A percentile compares a stretch with the other conserved stretches of the same genome.
Conservation (phyloP, 208 protist genomes). For the Leishmania major region DNA sequence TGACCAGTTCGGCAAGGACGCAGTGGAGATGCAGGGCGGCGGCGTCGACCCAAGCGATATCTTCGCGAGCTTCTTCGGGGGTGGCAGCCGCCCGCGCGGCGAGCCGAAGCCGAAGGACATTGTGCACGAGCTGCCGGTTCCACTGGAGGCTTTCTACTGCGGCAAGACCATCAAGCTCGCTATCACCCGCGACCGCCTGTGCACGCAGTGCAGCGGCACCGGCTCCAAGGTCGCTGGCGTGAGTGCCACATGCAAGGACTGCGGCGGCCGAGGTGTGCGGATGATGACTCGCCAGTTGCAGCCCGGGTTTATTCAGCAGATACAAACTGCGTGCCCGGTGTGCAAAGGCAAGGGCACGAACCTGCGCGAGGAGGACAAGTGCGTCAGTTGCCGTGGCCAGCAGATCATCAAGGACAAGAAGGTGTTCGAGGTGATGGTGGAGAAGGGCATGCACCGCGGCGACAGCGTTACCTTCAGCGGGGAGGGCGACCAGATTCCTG, state of each 20-base stretch:
- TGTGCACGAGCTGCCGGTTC: slow-evolving; percentile 92
- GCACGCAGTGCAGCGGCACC: slow-evolving; percentile 83
- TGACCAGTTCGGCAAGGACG: slow-evolving; percentile 98
- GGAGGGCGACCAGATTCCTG: slow-evolving; percentile 97
- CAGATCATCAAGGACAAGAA: slow-evolving; percentile 97
- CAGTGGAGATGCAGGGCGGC: slow-evolving; percentile 92
- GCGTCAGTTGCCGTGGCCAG: slow-evolving; percentile 93
- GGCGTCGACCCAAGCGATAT: slow-evolving; percentile 87
- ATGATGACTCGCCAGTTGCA: slow-evolving; percentile 94
- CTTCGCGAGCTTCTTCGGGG: slow-evolving; percentile 92
- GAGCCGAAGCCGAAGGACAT: slow-evolving; percentile 97
- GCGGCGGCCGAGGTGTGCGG: slow-evolving; percentile 93
- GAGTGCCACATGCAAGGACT: slow-evolving; percentile 91
- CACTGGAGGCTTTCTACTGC: slow-evolving; percentile 98
- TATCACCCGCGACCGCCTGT: slow-evolving; percentile 92
- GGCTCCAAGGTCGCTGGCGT: slow-evolving; percentile 78
- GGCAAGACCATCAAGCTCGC: slow-evolving; percentile 97
- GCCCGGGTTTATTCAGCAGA: slow-evolving; percentile 97
- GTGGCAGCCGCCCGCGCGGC: slow-evolving; percentile 78
- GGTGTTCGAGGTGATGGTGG: slow-evolving; percentile 97
- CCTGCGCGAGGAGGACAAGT: slow-evolving; percentile 95
- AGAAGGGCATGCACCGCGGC: slow-evolving; percentile 96
- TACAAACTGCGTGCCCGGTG: slow-evolving; percentile 92
- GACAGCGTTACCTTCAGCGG: slow-evolving; percentile 96
- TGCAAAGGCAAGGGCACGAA: slow-evolving; percentile 95